Evolutionary conservation across 2,329 filamentous ascomycete genomes (phyloP).

Genomic region (Ilyonectria destructans): DNA sequence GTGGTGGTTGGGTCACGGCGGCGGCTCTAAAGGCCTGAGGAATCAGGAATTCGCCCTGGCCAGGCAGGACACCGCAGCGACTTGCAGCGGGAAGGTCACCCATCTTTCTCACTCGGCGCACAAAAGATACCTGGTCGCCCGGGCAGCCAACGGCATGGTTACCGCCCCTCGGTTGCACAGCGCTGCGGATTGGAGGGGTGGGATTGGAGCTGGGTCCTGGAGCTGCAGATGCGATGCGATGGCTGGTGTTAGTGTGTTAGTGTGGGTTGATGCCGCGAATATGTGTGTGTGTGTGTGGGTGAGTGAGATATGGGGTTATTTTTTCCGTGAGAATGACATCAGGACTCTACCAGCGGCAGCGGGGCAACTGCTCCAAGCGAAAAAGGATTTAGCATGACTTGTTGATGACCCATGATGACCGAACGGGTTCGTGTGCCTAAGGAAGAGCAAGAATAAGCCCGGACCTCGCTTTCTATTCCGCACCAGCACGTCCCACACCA

Average conservation of each 20-base stretch:
- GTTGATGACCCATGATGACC: conserved; percentile 1
- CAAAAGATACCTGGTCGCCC: conserved; percentile 13
- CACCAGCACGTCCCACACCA: background rate
- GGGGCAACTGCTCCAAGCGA: conserved; percentile 11
- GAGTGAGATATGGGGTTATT: background rate
- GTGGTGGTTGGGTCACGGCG: conserved; percentile 4
- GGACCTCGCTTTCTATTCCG: background rate
- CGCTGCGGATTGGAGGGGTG: conserved; percentile 13
- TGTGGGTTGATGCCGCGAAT: background rate
- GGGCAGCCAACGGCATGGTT: conserved; percentile 25
- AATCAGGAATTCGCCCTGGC: conserved; percentile 9
- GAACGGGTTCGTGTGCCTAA: background rate
- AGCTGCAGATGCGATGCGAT: conserved; percentile 7
- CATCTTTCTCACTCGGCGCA: background rate
- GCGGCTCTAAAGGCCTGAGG: background rate
- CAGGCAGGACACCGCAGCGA: background rate
- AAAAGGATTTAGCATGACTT: conserved; percentile 14
- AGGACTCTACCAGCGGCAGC: conserved; percentile 2
- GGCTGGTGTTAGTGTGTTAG: conserved; percentile 8
- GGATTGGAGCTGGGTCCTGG: conserved; percentile 12
- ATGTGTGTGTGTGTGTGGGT: background rate
- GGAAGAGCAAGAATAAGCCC: background rate
- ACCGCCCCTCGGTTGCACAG: conserved; percentile 25
- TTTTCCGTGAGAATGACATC: conserved; percentile 2
- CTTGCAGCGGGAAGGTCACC: background rate